Base-by-base conservation (phyloP, 2,329 filamentous ascomycete species). In the Aspergillus pseudoglaucus region DNA sequence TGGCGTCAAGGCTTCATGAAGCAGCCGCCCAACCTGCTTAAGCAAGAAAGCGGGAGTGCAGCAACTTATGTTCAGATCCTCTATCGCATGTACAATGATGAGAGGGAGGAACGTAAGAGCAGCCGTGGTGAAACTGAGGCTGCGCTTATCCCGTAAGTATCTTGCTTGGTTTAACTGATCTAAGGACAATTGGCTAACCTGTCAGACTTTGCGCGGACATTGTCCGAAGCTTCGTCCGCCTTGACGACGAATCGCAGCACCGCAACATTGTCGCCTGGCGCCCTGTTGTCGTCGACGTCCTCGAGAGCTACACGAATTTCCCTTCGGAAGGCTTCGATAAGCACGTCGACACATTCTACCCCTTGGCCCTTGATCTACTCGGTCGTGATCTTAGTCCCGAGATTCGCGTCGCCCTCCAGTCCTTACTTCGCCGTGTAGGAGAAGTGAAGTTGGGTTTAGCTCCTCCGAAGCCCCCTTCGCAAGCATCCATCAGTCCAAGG, bases 1-100 rank as follows among this genome's bases (percentile, higher is more conserved):
- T 98, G 94, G 89, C 80, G 90, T 44, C 93, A 98, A 67, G 93
- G 94, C 0, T 99, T 98, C 77, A 99, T 99, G 93, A 95, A 95
- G 72, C 93, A 98, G 65, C 91, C 93, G 14, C 93, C 93, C 2
- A 99, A 99, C 61, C 77, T 99, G 10, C 79, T 99, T 25, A 98
- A 98, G 73, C 93, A 99, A 67, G 93, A 99, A 72, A 88, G 83
- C 52, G 91, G 93, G 37, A 88, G 86, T 47, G 93, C 93, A 0
- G 88, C 88, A 2, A 96, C 94, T 1, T 99, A 98, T 66, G 89
- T 98, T 32, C 87, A 87, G 52, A 98, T 99, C 56, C 75, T 99
- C 23, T 89, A 98, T 71, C 81, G 93, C 44, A 98, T 99, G 93
- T 98, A 95, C 69, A 87, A 88, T 42, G 93, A 99, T 62, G 85